Base-by-base conservation (phyloP, 805 yeast genomes). In the Priceomyces haplophilus region DNA sequence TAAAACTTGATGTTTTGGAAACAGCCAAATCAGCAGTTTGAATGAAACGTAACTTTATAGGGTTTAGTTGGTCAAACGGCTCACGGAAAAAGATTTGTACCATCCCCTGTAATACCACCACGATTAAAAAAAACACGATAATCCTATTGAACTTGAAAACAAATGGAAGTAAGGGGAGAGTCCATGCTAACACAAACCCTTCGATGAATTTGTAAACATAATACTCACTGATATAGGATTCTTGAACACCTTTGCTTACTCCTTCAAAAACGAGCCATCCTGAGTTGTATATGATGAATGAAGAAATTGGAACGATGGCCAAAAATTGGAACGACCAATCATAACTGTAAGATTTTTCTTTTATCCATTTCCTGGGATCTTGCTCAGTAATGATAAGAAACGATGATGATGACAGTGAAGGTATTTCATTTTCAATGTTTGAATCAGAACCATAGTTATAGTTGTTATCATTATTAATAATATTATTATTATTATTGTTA, bases 311-410 rank as follows among this genome's bases (percentile, higher is more conserved):
- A 11, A 84, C 87, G 13, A 83, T 58, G 1, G 82, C 47, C 24
- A 86, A 50, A 53, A 78, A 88, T 59, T 89, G 96, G 13, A 87
- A 49, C 12, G 83, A 72, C 96, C 97, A 89, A 53, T 85, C 95
- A 55, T 84, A 87, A 32, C 82, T 76, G 37, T 76, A 73, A 3
- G 80, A 76, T 38, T 66, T 69, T 25, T 40, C 15, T 50, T 43
- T 20, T 42, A 27, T 13, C 45, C 37, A 7, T 21, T 35, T 42
- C 30, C 43, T 34, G 16, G 50, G 46, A 27, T 46, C 43, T 17
- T 43, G 39, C 3, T 49, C 46, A 18, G 50, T 51, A 19, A n/a
- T 16, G 7, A 34, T 19, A 34, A 53, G 35, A 2, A 63, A 59
- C 17, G 52, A 49, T 7, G 62, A 59, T 0, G 65, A 58, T 2